A percentile compares a stretch with the other conserved stretches of the same genome.
Conservation (phyloP, 257 asterid species). For the Mitragyna speciosa region DNA sequence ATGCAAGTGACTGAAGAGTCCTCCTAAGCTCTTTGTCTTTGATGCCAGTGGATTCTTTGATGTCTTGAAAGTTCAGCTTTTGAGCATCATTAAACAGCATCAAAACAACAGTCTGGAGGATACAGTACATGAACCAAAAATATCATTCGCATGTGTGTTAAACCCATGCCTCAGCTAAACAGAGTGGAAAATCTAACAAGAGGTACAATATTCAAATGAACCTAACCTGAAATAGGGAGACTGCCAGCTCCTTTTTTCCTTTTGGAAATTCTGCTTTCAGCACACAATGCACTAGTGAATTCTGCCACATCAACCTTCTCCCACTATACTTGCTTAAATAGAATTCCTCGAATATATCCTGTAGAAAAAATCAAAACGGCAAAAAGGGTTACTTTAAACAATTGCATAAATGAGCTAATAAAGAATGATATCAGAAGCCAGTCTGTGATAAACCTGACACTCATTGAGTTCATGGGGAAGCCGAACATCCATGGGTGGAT, state of each 20-base stretch:
- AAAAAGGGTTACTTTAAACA: neutral
- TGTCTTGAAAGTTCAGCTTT: constrained; percentile 85
- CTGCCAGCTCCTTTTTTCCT: constrained; percentile 96
- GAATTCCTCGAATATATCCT: constrained; percentile 97
- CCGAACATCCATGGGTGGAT: constrained; percentile 98
- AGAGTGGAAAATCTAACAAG: neutral
- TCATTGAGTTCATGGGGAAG: constrained; percentile 94
- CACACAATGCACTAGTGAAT: constrained; percentile 92
- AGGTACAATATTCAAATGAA: constrained; percentile 1
- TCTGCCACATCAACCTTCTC: constrained; percentile 99
- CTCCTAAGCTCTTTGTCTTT: constrained; percentile 93
- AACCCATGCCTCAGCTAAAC: neutral
- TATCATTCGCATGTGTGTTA: neutral
- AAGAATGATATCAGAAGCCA: constrained; percentile 18
- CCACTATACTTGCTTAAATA: constrained; percentile 94
- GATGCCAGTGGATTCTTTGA: constrained; percentile 83
- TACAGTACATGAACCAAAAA: constrained; percentile 14
- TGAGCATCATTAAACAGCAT: constrained; percentile 92
- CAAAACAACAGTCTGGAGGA: constrained; percentile 78
- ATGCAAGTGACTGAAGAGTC: constrained; percentile 95
- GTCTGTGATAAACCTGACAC: constrained; percentile 66
- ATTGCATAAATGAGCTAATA: neutral
- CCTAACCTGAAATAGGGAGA: constrained; percentile 93
- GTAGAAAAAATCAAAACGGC: constrained; percentile 11
- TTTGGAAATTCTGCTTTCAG: constrained; percentile 83